Conservation (phyloP, 1,284 basidiomycete species). For the Agroathelia rolfsii region DNA sequence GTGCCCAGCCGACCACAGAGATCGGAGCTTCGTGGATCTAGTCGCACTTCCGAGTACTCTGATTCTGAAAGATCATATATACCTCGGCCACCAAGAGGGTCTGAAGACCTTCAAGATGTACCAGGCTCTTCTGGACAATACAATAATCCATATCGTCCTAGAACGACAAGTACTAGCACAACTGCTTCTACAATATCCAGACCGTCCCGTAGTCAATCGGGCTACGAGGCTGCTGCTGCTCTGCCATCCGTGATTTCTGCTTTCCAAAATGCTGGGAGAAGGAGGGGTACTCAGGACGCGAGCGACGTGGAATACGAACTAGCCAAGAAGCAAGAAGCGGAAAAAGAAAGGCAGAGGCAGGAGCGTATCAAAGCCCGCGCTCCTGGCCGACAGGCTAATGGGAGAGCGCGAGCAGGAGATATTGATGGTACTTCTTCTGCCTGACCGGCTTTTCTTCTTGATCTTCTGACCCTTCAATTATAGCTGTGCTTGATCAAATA, state of each 20-base stretch:
- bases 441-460: constrained; percentile 5
- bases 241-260: constrained; percentile 51
- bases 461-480: too few relatives aligned
- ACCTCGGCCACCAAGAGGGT: constrained; percentile 8
- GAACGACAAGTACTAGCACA: constrained; percentile 28
- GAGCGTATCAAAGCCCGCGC: constrained; percentile 57
- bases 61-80: constrained; percentile 32
- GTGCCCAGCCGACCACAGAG: constrained; percentile 48
- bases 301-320: constrained; percentile 41
- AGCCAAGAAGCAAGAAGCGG: constrained; percentile 47
- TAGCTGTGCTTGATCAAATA: constrained; percentile 79
- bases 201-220: constrained; percentile 17
- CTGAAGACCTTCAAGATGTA: constrained; percentile 20
- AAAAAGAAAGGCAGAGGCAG: constrained; percentile 50
- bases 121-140: too few relatives aligned
- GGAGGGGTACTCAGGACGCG: constrained; percentile 44
- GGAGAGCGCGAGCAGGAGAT: constrained; percentile 53
- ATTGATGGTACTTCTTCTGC: constrained; percentile 61
- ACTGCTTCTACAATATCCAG: constrained; percentile 30
- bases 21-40: constrained; percentile 42
- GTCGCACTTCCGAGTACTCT: constrained; percentile 32
- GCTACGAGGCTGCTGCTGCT: too few relatives aligned
- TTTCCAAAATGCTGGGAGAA: constrained; percentile 55
- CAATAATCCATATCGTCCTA: too few relatives aligned
- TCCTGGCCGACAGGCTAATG: constrained; percentile 42